Conservation (phyloP, 805 yeast genomes). For the Debaryomyces tyrocola region DNA sequence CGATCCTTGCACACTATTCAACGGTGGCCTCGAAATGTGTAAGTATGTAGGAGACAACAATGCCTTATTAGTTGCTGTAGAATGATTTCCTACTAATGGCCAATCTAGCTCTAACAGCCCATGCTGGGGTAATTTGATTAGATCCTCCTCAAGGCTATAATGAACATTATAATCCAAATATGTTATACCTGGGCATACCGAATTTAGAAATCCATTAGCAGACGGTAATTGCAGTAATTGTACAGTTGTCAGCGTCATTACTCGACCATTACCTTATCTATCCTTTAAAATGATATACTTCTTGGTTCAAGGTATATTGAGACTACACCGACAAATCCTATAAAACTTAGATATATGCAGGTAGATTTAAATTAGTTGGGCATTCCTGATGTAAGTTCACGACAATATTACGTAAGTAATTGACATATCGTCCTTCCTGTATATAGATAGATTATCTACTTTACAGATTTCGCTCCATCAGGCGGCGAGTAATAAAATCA, state of each 20-base stretch:
- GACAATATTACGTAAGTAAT: not conserved
- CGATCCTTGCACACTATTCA: conserved; percentile 18
- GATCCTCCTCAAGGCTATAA: conserved; percentile 19
- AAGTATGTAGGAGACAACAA: conserved; percentile 26
- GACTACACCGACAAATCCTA: no score
- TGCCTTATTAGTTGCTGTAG: conserved; percentile 12
- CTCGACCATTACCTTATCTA: not conserved
- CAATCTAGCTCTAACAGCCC: conserved; percentile 13
- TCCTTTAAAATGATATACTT: not conserved
- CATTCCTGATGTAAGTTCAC: no score
- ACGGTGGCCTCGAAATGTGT: conserved; percentile 39
- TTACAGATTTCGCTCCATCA: not conserved
- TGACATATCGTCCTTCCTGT: not conserved
- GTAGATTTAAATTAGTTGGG: no score
- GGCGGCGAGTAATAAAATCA: not conserved
- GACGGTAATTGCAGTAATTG: conserved; percentile 24
- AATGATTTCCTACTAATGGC: conserved; percentile 21
- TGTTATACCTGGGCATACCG: conserved; percentile 38
- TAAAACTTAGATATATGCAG: no score
- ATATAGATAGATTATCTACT: not conserved
- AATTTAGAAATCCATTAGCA: conserved; percentile 27
- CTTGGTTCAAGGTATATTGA: no score
- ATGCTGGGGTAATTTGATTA: not conserved
- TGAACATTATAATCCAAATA: conserved; percentile 35
- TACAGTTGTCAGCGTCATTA: conserved; percentile 25